phyloP scores from a whole-genome alignment of 2,329 filamentous ascomycete genomes.

The Colletotrichum godetiae region DNA sequence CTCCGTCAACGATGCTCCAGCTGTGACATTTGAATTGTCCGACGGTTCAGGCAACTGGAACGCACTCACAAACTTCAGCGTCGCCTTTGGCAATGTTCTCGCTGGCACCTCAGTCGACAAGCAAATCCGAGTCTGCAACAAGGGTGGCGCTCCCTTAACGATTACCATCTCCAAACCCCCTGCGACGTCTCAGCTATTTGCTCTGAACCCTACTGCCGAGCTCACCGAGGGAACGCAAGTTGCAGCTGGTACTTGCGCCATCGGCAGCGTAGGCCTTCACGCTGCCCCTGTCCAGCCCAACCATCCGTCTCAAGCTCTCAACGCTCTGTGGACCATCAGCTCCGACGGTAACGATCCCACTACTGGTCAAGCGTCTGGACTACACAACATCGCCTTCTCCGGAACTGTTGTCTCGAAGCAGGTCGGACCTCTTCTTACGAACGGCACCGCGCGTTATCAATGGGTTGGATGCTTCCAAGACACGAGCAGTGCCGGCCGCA shows the following conservation, averaged over 20 bases:
- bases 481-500: conserved; percentile 43
- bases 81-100: conserved; percentile 47
- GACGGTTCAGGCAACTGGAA: conserved; percentile 47
- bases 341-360: conserved; percentile 49
- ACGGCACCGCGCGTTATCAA: conserved; percentile 44
- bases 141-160: conserved; percentile 47
- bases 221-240: conserved; percentile 49
- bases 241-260: conserved; percentile 42
- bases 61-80: conserved; percentile 28
- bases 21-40: conserved; percentile 48
- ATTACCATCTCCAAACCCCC: conserved; percentile 53
- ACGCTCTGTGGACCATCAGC: conserved; percentile 52
- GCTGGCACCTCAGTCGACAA: conserved; percentile 43
- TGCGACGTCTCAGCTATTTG: conserved; percentile 44
- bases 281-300: conserved; percentile 44
- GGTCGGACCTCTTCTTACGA: conserved; percentile 48
- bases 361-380: conserved; percentile 45
- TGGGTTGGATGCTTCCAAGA: conserved; percentile 55
- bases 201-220: conserved; percentile 45
- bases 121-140: conserved; percentile 50
- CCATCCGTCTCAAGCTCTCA: conserved; percentile 42
- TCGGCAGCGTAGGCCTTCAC: conserved; percentile 46
- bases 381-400: conserved; percentile 47
- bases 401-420: conserved; percentile 47
- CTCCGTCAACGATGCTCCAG: conserved; percentile 46